phyloP scores from a whole-genome alignment of 176 grass and related monocot genomes.

The Paspalum vaginatum region DNA sequence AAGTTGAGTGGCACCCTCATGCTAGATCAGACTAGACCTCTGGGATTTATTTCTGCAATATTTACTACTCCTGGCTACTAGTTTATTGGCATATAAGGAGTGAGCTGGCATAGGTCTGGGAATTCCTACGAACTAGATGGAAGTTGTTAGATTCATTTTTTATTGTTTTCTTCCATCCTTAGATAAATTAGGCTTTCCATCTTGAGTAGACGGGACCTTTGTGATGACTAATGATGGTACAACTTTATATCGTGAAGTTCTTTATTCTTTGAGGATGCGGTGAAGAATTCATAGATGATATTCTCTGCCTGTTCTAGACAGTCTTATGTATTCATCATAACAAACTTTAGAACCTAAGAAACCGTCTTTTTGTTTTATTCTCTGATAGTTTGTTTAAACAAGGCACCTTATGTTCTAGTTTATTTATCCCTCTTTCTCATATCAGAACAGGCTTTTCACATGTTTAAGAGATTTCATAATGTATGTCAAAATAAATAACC shows the following conservation, averaged over 20 bases:
- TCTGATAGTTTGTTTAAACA: conserved; percentile 14
- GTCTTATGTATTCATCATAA: background rate
- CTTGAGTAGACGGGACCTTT: background rate
- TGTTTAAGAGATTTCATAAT: conserved; percentile 21
- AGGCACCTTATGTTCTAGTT: background rate
- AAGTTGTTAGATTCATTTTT: background rate
- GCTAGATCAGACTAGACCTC: background rate
- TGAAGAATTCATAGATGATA: background rate
- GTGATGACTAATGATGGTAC: background rate
- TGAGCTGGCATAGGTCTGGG: background rate
- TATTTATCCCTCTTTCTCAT: background rate
- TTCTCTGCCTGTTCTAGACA: background rate
- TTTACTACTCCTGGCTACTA: background rate
- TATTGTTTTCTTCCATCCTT: conserved; percentile 4
- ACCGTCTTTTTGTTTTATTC: conserved; percentile 1
- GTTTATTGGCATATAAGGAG: background rate
- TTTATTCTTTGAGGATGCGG: background rate
- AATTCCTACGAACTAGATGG: conserved; percentile 31
- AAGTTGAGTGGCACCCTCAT: background rate
- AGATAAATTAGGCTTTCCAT: conserved; percentile 7
- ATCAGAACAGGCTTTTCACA: background rate
- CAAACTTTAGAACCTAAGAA: conserved; percentile 10
- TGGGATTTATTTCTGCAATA: background rate
- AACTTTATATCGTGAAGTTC: background rate
- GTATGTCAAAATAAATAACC: conserved; percentile 7